Evolutionary conservation across 306 rosid genomes (phyloP).

Genomic region (Herpetospermum pedunculosum): DNA sequence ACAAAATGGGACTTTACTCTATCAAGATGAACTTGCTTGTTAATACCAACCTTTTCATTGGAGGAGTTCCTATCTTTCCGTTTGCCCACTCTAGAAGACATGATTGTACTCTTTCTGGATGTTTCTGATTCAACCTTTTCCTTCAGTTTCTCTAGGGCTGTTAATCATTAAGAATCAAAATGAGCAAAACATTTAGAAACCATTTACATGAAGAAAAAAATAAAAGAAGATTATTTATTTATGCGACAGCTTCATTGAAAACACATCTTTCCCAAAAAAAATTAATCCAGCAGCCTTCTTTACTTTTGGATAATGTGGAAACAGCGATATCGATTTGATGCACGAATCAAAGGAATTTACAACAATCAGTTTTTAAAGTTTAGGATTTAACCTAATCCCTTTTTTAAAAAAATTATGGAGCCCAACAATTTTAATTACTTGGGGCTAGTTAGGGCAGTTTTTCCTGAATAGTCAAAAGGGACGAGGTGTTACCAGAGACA

Average conservation of each 20-base stretch:
- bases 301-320: not conserved
- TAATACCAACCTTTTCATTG: conserved; percentile 12
- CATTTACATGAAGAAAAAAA: not conserved
- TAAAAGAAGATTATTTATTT: not conserved
- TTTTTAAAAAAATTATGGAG: not conserved
- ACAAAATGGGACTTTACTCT: not conserved
- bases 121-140: conserved; percentile 39
- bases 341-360: not conserved
- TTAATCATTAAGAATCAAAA: conserved; percentile 7
- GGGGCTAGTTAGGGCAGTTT: not conserved
- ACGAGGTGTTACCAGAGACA: conserved; percentile 46
- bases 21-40: not conserved
- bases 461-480: not conserved
- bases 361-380: not conserved
- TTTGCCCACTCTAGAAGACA: conserved; percentile 17
- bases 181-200: not conserved
- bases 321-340: not conserved
- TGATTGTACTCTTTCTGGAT: conserved; percentile 36
- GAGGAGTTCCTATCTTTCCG: conserved; percentile 5
- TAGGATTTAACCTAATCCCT: not conserved
- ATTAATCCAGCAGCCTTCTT: not conserved
- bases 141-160: conserved; percentile 60
- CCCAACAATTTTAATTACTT: not conserved
- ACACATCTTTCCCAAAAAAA: not conserved
- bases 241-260: not conserved